Percentiles rank a stretch among this genome's conserved stretches.
These are phyloP conservation scores for Acephala macrosclerotiorum DNA, from an alignment of 2,329 filamentous ascomycete species.

Conservation along the genomic window DNA sequence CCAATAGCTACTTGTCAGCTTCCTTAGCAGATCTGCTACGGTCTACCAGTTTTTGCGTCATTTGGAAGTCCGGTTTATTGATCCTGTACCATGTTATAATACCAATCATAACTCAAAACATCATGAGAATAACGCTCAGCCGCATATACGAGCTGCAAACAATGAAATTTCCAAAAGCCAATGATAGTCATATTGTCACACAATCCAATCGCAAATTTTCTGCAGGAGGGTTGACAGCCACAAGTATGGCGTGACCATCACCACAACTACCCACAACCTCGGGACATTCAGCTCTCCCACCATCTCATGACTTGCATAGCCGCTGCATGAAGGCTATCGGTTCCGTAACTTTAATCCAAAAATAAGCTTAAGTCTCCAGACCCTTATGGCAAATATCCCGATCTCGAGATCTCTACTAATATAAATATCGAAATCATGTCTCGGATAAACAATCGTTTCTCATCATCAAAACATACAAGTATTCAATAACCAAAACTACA, in stretches of 20 bases:
- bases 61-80: too few species aligned
- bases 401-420: not conserved
- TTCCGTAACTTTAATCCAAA: constrained; percentile 7
- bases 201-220: not conserved
- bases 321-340: not conserved
- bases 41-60: too few species aligned
- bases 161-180: not conserved
- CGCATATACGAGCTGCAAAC: not conserved
- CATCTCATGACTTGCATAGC: constrained; percentile 11
- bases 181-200: not conserved
- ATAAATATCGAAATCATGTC: not conserved
- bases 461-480: not conserved
- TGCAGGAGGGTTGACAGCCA: constrained; percentile 1
- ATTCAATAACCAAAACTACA: not conserved
- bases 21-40: too few species aligned
- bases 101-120: too few species aligned
- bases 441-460: not conserved
- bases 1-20: too few species aligned
- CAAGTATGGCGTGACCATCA: constrained; percentile 2
- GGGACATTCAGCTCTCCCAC: not conserved
- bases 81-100: too few species aligned
- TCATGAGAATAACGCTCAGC: not conserved
- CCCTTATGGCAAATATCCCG: not conserved
- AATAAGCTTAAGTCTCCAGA: constrained; percentile 6
- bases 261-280: not conserved